Evolutionary conservation across 2,329 filamentous ascomycete genomes (phyloP), one percentile per base, ranked within the genome.

Genomic region (Monosporascus sp.): DNA sequence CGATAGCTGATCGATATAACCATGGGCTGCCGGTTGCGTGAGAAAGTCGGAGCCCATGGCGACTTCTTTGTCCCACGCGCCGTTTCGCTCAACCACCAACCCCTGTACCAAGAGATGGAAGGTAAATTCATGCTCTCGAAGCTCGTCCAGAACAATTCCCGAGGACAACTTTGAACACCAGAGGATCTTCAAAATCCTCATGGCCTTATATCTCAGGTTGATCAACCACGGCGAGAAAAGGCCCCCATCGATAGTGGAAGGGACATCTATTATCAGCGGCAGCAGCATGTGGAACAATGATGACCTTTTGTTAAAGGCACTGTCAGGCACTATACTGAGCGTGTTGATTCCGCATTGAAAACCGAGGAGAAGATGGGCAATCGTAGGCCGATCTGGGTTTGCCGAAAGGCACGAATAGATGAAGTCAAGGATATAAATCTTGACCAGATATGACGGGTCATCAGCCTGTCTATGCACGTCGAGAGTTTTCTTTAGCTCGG

Each of bases 301-400:
- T 20, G 80, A 80, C 16, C 84, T 81, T 17, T 81, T 77, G 14
- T 85, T 81, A 69, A 96, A 95, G 2, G 88, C 72, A 48, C 91
- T 82, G 27, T 85, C 81, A 1, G 84, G 73, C 49, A 87, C 79
- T 35, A 94, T 74, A 24, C 84, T 84, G 2, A 97, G 75, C 9
- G 80, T 80, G 57, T 85, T 86, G 37, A 87, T 82, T 44, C 85
- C 82, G 63, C 91, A 95, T 52, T 81, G 81, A 68, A 99, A 97
- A 0, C 94, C 94, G 5, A 99, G 82, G 2, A 99, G 76, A 46
- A 96, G 78, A 69, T 99, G 95, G 0, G 93, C 94, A 60, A 99
- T 86, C 2, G 88, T 95, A 5, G 94, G 92, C 61, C 86, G 83
- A 61, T 87, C 82, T 1, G 88, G 86, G 26, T 86, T 87, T 37